Conservation (phyloP, 2,329 filamentous ascomycete genomes). For the Cadophora sp. region DNA sequence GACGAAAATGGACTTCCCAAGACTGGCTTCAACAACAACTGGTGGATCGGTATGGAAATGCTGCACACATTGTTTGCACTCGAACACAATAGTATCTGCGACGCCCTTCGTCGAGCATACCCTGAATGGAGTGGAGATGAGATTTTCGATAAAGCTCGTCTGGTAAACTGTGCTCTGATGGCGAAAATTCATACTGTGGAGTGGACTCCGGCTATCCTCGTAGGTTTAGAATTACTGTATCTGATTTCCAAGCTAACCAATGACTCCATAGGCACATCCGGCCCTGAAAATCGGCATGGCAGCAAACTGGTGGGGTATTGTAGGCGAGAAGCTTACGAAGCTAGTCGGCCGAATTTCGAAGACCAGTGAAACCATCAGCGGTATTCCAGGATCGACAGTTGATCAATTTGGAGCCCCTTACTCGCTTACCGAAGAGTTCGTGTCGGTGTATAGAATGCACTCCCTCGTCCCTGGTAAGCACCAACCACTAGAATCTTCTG, state of each 20-base stretch:
- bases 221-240: background rate
- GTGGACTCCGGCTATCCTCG: constrained; percentile 30
- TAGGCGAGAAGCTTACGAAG: constrained; percentile 27
- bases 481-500: no score
- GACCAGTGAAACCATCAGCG: constrained; percentile 24
- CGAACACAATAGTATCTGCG: constrained; percentile 29
- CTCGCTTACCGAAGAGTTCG: constrained; percentile 31
- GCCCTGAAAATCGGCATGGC: constrained; percentile 23
- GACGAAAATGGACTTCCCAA: constrained; percentile 15
- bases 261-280: constrained; percentile 6
- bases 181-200: constrained; percentile 29
- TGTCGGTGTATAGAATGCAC: constrained; percentile 29
- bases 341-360: constrained; percentile 27
- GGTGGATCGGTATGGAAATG: constrained; percentile 31
- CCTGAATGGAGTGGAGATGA: constrained; percentile 25
- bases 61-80: constrained; percentile 29
- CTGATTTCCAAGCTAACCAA: background rate
- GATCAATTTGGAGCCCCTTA: constrained; percentile 23
- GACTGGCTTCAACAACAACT: constrained; percentile 30
- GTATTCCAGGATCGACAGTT: constrained; percentile 28
- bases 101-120: constrained; percentile 21
- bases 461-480: constrained; percentile 24
- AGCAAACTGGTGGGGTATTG: constrained; percentile 30
- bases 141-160: constrained; percentile 24
- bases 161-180: constrained; percentile 28